A percentile compares a stretch with the other conserved stretches of the same genome.
These are phyloP conservation scores for Paxillus involutus DNA, from an alignment of 768 basidiomycete genomes.

Conservation along the genomic window DNA sequence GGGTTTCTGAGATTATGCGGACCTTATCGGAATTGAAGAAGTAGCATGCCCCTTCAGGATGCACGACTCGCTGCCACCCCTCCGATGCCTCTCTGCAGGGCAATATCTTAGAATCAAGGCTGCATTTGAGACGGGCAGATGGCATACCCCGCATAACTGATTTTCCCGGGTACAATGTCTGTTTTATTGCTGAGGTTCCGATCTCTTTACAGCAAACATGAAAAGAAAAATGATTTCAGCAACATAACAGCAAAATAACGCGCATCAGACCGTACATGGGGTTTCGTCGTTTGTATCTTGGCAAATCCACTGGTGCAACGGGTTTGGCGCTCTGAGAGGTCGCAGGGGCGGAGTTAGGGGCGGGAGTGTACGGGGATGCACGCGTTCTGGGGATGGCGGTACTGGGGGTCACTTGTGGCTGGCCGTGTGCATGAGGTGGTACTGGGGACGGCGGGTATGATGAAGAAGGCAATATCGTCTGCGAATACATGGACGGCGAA, in stretches of 20 bases:
- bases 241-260: neutral
- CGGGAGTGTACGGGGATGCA: neutral
- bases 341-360: neutral
- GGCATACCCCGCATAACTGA: neutral
- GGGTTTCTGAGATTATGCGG: neutral
- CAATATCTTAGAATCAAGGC: neutral
- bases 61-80: neutral
- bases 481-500: neutral
- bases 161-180: neutral
- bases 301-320: neutral
- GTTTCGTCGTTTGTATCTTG: neutral
- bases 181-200: neutral
- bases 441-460: neutral
- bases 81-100: neutral
- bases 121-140: neutral
- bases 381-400: neutral
- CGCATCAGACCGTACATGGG: neutral
- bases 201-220: neutral
- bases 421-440: neutral
- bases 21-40: neutral
- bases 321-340: neutral
- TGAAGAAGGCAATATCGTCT: neutral
- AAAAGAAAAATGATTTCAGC: neutral
- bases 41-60: constrained; percentile 3
- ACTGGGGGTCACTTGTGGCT: neutral